Percentiles rank a stretch among this genome's conserved stretches.
phyloP scores from a whole-genome alignment of 2,329 filamentous ascomycete species.

The Ceratocystis harringtonii region DNA sequence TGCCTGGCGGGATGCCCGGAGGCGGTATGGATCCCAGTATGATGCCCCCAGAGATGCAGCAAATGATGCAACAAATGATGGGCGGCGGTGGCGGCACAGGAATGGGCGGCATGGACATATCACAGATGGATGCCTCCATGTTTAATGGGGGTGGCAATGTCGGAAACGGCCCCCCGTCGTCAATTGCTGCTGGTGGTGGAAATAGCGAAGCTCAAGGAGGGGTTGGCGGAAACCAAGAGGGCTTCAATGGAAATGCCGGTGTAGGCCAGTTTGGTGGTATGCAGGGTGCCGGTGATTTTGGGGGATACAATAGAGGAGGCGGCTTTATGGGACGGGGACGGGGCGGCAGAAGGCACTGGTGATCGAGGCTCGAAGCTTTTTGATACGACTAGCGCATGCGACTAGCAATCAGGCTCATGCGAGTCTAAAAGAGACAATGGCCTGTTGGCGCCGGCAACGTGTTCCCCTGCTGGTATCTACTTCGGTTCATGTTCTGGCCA shows the following conservation, averaged over 20 bases:
- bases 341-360: constrained; percentile 17
- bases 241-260: constrained; percentile 8
- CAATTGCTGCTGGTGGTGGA: constrained; percentile 27
- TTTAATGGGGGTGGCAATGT: constrained; percentile 23
- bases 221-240: constrained; percentile 22
- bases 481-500: too few relatives aligned
- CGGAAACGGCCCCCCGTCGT: background rate
- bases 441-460: background rate
- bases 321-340: constrained; percentile 13
- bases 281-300: constrained; percentile 12
- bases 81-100: constrained; percentile 21
- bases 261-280: constrained; percentile 11
- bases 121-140: constrained; percentile 46
- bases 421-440: background rate
- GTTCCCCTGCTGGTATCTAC: too few relatives aligned
- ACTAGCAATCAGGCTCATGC: background rate
- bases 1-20: constrained; percentile 26
- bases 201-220: constrained; percentile 26
- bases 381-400: background rate
- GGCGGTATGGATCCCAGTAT: constrained; percentile 38
- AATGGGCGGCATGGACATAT: constrained; percentile 44
- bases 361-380: background rate
- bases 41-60: constrained; percentile 50
- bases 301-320: constrained; percentile 13
- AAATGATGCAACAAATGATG: constrained; percentile 59